These are phyloP conservation scores for Vitellaria paradoxa DNA, from an alignment of 179 eudicot species.

Conservation along the genomic window DNA sequence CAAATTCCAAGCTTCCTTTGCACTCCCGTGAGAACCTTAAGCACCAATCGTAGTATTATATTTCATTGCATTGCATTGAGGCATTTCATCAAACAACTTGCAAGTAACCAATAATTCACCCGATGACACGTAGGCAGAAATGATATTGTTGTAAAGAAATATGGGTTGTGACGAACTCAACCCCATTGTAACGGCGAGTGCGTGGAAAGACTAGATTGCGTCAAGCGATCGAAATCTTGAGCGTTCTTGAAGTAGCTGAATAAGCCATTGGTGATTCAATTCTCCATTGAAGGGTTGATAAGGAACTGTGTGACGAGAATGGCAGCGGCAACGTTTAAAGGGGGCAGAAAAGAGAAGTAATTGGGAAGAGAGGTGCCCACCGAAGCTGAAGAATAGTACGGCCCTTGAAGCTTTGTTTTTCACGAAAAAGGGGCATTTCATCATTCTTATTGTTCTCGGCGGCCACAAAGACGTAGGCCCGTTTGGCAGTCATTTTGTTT, in stretches of 20 bases:
- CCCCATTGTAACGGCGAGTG: constrained; percentile 44
- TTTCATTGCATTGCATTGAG: constrained; percentile 49
- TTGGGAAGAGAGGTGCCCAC: background rate
- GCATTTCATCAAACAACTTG: constrained; percentile 67
- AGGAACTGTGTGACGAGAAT: background rate
- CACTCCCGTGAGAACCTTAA: too few relatives aligned
- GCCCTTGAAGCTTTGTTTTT: constrained; percentile 15
- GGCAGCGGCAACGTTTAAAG: background rate
- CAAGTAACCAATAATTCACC: constrained; percentile 38
- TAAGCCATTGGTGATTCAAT: constrained; percentile 10
- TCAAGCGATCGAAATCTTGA: constrained; percentile 31
- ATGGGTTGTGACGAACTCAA: constrained; percentile 41
- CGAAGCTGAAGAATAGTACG: background rate
- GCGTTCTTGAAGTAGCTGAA: constrained; percentile 35
- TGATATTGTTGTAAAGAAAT: constrained; percentile 49
- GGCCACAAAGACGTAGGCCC: too few relatives aligned
- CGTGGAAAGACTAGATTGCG: constrained; percentile 51
- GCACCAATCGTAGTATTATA: constrained; percentile 54
- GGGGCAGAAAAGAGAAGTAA: background rate
- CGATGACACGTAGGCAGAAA: constrained; percentile 30
- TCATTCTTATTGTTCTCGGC: too few relatives aligned
- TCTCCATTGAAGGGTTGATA: constrained; percentile 13
- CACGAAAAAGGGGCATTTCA: too few relatives aligned
- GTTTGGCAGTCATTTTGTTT: too few relatives aligned
- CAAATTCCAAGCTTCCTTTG: constrained; percentile 48